These are phyloP conservation scores for Acer yangbiense DNA, from an alignment of 345 rosid genomes.

Conservation along the genomic window DNA sequence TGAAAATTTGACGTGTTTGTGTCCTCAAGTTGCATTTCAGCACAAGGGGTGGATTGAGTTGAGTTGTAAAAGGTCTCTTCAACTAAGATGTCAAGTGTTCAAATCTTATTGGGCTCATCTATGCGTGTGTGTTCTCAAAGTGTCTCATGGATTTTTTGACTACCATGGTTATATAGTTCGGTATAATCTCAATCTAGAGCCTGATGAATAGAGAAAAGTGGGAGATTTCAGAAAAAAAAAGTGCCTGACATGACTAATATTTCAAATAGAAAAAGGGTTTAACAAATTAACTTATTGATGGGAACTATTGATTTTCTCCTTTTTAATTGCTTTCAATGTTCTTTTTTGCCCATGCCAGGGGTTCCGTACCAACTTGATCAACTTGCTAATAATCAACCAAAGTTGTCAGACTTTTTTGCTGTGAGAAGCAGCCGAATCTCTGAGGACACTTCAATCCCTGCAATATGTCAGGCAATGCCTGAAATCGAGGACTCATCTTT, in stretches of 20 bases:
- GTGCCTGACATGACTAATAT: neutral
- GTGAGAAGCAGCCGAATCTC: conserved; percentile 32
- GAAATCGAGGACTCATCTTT: conserved; percentile 39
- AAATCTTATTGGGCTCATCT: neutral
- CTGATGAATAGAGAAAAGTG: neutral
- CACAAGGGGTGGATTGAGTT: conserved; percentile 5
- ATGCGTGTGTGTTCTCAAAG: neutral
- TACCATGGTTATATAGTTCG: neutral
- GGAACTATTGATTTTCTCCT: neutral
- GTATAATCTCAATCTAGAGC: neutral
- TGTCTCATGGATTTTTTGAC: neutral
- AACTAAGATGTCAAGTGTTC: neutral
- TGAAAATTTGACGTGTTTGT: neutral
- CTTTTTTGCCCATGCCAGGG: conserved; percentile 48
- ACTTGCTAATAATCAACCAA: conserved; percentile 78
- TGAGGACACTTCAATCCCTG: conserved; percentile 29
- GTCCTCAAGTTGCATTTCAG: neutral
- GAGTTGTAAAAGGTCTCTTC: neutral
- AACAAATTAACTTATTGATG: neutral
- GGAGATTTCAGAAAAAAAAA: neutral
- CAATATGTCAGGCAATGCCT: conserved; percentile 35
- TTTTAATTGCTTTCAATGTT: conserved; percentile 17
- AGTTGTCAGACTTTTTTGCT: conserved; percentile 75
- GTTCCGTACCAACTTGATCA: conserved; percentile 91
- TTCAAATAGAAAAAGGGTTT: neutral